phyloP scores from a whole-genome alignment of 2,329 filamentous ascomycete species.

The Paecilomyces dactylethromorphus region DNA sequence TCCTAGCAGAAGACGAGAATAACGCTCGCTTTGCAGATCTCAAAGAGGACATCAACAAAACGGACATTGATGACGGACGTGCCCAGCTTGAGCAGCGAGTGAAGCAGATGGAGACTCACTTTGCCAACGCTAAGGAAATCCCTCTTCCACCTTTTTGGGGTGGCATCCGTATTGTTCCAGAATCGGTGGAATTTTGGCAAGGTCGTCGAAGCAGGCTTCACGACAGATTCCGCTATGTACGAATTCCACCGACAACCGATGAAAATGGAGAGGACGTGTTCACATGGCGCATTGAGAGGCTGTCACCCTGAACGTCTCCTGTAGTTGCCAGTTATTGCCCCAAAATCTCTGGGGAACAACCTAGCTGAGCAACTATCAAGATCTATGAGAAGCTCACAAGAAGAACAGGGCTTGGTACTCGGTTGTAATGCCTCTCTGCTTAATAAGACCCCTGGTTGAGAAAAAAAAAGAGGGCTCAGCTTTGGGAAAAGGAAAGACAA shows the following conservation, averaged over 20 bases:
- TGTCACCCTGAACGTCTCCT: constrained; percentile 27
- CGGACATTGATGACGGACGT: constrained; percentile 58
- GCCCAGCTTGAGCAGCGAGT: constrained; percentile 72
- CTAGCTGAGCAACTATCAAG: background rate
- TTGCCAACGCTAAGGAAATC: constrained; percentile 69
- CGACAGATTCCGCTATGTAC: constrained; percentile 84
- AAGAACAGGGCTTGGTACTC: too few relatives aligned
- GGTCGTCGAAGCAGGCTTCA: constrained; percentile 83
- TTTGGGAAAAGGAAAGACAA: background rate
- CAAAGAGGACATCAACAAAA: constrained; percentile 21
- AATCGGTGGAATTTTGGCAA: constrained; percentile 93
- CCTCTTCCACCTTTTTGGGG: constrained; percentile 95
- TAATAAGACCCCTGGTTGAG: background rate
- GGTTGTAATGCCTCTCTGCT: background rate
- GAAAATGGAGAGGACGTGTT: constrained; percentile 54
- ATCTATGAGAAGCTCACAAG: background rate
- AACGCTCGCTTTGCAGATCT: constrained; percentile 12
- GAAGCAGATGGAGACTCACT: constrained; percentile 66
- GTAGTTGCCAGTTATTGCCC: background rate
- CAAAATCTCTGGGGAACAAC: background rate
- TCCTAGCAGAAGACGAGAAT: constrained; percentile 7
- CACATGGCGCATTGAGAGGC: constrained; percentile 32
- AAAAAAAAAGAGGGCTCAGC: background rate
- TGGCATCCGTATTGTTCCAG: constrained; percentile 76
- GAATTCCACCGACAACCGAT: constrained; percentile 46